Percentiles rank a stretch among this genome's conserved stretches.
These are phyloP conservation scores for Eucalyptus tenuipes DNA, from an alignment of 345 rosid species.

Conservation along the genomic window DNA sequence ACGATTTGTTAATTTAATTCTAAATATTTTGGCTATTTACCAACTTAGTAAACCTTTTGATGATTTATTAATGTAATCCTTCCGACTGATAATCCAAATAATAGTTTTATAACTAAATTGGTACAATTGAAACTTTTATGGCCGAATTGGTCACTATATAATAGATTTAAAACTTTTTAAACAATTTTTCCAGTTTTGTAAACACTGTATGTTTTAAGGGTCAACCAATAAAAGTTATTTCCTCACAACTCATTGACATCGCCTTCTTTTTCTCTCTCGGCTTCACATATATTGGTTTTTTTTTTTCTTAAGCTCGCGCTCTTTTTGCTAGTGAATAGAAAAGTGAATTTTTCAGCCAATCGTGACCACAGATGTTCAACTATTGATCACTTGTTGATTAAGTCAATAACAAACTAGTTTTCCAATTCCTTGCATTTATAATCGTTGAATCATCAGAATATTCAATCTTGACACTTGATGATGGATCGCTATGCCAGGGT, in stretches of 20 bases:
- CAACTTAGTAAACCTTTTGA: no score
- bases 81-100: no score
- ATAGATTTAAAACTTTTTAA: no score
- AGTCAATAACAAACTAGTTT: not conserved
- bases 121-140: accelerated
- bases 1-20: no score
- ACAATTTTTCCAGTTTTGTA: not conserved
- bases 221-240: not conserved
- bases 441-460: not conserved
- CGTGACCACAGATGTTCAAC: accelerated
- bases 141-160: accelerated
- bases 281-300: not conserved
- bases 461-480: not conserved
- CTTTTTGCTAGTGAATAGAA: not conserved
- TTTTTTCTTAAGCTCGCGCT: not conserved
- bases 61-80: not conserved
- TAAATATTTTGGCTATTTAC: no score
- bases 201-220: not conserved
- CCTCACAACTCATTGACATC: not conserved
- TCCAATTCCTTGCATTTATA: not conserved
- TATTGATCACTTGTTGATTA: not conserved
- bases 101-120: no score
- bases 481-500: not conserved
- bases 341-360: not conserved
- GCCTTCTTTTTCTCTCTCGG: not conserved